phyloP scores from a whole-genome alignment of 1,284 basidiomycete genomes.

The Moesziomyces sp. region DNA sequence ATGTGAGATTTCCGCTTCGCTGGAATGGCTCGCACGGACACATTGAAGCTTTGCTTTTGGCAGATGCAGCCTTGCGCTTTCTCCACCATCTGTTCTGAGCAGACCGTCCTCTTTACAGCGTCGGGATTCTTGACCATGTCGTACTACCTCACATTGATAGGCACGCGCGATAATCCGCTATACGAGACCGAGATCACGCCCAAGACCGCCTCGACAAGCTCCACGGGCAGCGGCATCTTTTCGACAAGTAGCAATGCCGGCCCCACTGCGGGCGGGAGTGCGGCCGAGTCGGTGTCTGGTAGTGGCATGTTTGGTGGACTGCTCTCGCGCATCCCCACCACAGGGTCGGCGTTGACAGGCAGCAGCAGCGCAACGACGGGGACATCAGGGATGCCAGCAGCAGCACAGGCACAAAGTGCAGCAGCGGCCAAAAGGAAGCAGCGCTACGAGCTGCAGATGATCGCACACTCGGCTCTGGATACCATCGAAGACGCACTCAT shows the following conservation, averaged over 20 bases:
- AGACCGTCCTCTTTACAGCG: background rate
- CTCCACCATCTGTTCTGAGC: background rate
- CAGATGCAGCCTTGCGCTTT: background rate
- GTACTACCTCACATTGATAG: slow-evolving; percentile 65
- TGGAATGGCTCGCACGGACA: background rate
- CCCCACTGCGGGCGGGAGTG: background rate
- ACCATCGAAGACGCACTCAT: slow-evolving; percentile 61
- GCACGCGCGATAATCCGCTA: slow-evolving; percentile 63
- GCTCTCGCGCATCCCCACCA: slow-evolving; percentile 30
- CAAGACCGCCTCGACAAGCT: slow-evolving; percentile 26
- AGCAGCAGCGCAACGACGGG: background rate
- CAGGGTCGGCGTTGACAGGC: slow-evolving; percentile 1
- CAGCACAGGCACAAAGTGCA: background rate
- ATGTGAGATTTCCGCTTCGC: background rate
- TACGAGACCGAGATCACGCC: slow-evolving; percentile 64
- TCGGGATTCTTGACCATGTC: slow-evolving; percentile 22
- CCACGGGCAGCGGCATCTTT: slow-evolving; percentile 2
- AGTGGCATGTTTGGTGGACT: slow-evolving; percentile 32
- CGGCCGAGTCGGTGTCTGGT: slow-evolving; percentile 7
- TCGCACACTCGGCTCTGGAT: slow-evolving; percentile 64
- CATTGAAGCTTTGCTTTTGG: background rate
- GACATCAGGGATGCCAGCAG: background rate
- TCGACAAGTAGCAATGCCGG: background rate
- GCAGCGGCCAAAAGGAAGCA: slow-evolving; percentile 23
- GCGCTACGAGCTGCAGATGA: slow-evolving; percentile 63